Conservation (phyloP, 2,329 filamentous ascomycete genomes). For the Dissoconium aciculare region DNA sequence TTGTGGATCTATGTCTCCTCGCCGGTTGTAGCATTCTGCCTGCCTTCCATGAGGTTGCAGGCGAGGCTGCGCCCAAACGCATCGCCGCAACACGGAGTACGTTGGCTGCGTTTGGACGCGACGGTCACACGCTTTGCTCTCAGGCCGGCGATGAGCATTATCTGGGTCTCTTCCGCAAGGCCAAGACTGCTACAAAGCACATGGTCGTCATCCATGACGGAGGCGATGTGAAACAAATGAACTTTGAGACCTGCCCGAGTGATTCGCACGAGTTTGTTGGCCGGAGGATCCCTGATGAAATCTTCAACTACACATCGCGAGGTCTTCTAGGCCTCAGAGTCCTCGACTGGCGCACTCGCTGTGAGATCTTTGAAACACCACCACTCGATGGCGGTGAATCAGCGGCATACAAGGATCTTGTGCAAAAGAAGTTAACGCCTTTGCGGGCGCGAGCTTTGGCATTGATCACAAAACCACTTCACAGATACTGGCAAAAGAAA, state of each 20-base stretch:
- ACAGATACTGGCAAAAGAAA: constrained; percentile 71
- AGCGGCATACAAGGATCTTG: constrained; percentile 64
- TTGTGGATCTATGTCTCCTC: constrained; percentile 48
- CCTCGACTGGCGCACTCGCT: constrained; percentile 67
- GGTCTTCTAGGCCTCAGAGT: constrained; percentile 68
- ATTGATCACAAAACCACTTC: constrained; percentile 62
- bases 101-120: constrained; percentile 50
- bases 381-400: constrained; percentile 73
- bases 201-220: constrained; percentile 64
- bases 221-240: constrained; percentile 64
- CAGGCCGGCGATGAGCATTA: constrained; percentile 72
- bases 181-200: constrained; percentile 72
- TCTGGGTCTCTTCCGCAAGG: constrained; percentile 73
- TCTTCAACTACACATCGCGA: constrained; percentile 77
- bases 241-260: constrained; percentile 56
- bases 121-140: constrained; percentile 57
- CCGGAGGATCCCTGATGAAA: constrained; percentile 74
- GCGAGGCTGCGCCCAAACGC: constrained; percentile 28
- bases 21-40: constrained; percentile 59
- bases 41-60: constrained; percentile 46
- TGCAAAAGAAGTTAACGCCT: constrained; percentile 58
- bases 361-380: constrained; percentile 63
- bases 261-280: constrained; percentile 85
- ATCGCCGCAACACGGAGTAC: constrained; percentile 67
- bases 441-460: constrained; percentile 63